These are phyloP conservation scores for Funneliformis mosseae DNA, from an alignment of 192 early-diverging fungal genomes.

Conservation along the genomic window DNA sequence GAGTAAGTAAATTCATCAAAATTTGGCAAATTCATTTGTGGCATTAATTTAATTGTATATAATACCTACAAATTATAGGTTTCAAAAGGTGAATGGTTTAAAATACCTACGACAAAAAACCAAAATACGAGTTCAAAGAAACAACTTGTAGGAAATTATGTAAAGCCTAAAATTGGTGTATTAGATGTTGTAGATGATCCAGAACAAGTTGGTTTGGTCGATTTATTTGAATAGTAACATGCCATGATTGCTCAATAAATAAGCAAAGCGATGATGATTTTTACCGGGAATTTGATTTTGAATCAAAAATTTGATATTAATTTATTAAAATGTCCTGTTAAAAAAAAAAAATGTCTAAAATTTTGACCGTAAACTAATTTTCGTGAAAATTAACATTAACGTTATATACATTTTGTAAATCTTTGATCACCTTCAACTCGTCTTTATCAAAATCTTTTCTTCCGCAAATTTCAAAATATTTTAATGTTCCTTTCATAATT, in stretches of 20 bases:
- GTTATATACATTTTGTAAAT: background rate
- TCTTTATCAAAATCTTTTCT: background rate
- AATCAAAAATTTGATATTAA: too few species aligned
- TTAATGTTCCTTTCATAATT: background rate
- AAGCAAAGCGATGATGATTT: too few species aligned
- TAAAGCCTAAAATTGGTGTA: conserved; percentile 14
- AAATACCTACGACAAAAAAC: background rate
- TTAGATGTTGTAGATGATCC: conserved; percentile 18
- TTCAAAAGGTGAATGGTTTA: conserved; percentile 10
- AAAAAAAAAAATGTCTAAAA: too few species aligned
- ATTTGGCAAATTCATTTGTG: background rate
- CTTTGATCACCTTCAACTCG: background rate
- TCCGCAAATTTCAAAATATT: background rate
- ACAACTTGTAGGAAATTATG: background rate
- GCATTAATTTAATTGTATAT: background rate
- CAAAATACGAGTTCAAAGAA: background rate
- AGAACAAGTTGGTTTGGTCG: background rate
- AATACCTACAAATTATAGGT: background rate
- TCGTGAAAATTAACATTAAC: background rate
- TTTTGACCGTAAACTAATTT: too few species aligned
- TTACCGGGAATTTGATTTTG: too few species aligned
- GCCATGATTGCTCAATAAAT: too few species aligned
- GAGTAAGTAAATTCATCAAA: background rate
- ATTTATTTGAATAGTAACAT: background rate
- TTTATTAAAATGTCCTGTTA: too few species aligned